Evolutionary conservation across 306 rosid species (phyloP), one percentile per base, ranked within the genome.

Genomic region (Dicorynia guianensis): DNA sequence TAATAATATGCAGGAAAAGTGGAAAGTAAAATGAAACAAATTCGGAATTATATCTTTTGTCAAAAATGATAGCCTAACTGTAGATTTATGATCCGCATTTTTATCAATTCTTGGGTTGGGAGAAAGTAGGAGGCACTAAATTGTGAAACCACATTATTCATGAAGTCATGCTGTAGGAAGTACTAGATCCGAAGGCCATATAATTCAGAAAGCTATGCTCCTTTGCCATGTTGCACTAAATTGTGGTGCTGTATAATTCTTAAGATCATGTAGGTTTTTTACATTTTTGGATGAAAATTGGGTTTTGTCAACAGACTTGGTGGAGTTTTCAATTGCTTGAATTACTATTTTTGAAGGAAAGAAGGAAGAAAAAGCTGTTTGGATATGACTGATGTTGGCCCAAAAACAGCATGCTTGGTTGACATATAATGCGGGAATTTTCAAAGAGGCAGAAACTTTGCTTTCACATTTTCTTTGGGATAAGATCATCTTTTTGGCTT

Each of bases 401-500:
- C 6, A 33, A 38, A 62, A 42, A 14, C 35, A 61, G 50, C 6
- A 5, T 39, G 53, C 14, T 10, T 67, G 42, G 19, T 63, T 52
- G 33, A 44, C 43, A 36, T 52, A 65, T 71, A 44, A 18, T 70
- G 38, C 17, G 7, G 44, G 38, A 63, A 70, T 54, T 42, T 43
- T 70, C 34, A 17, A 49, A 77, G 5, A 60, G 44, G 52, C 39
- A 47, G 62, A 47, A 77, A 39, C 9, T 59, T 20, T 49, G 42
- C 39, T 18, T 69, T 75, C 39, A 35, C 60, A 33, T 20, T 66
- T 72, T 46, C 15, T 42, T 52, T 7, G 52, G 35, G 50, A 61
- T 60, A 48, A 40, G 30, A 44, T 12, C 14, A 11, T 57, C 8
- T 11, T 66, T 40, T 72, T 35, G 39, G 10, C 42, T 77, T 17